Base-by-base conservation (phyloP, 2,329 filamentous ascomycete species). In the Aureobasidium uvarum region DNA sequence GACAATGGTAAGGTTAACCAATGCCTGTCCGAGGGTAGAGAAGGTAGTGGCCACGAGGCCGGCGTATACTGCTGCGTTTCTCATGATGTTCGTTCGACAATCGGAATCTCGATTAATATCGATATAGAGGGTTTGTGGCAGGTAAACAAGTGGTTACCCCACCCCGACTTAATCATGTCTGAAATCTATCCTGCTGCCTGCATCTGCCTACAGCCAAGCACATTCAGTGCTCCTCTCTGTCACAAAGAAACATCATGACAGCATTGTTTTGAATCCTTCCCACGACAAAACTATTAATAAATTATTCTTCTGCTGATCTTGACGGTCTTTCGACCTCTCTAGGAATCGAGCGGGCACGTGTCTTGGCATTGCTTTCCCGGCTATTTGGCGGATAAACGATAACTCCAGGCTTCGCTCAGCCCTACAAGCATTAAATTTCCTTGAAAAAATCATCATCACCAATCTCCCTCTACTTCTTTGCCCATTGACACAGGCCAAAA, bases 11-110 rank as follows among this genome's bases (percentile, higher is more conserved):
- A 59, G 38, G 18, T 43, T 59, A 18, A 59, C 41, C 39, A 38
- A 20, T 33, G 55, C 39, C 25, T 45, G 38, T 13, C 39, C 55
- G 18, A 59, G 55, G 5, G 23, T 16, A 3, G 39, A n/a, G 18
- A 59, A 46, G 55, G 39, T 33, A 5, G 39, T 46, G 25, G 55
- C 55, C 25, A 59, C 11, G 10, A 59, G 55, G 55, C 55, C 55
- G 14, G 55, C 55, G 16, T 59, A 46, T 16, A 46, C 31, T 38
- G 55, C 38, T 13, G 39, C 38, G 39, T 45, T 43, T 39, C 39
- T 59, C 55, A 59, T 59, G 13, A 31, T 59, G 20, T 18, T 38
- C 11, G 16, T 3, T 36, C 23, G n/a, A 5, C 5, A 14, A 16
- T 8, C 8, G 13, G 11, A 8, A 5, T 18, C 25, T 31, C 46